Evolutionary conservation across 2,329 filamentous ascomycete species (phyloP), one percentile per base, ranked within the genome.

Genomic region (Metarhizium album): DNA sequence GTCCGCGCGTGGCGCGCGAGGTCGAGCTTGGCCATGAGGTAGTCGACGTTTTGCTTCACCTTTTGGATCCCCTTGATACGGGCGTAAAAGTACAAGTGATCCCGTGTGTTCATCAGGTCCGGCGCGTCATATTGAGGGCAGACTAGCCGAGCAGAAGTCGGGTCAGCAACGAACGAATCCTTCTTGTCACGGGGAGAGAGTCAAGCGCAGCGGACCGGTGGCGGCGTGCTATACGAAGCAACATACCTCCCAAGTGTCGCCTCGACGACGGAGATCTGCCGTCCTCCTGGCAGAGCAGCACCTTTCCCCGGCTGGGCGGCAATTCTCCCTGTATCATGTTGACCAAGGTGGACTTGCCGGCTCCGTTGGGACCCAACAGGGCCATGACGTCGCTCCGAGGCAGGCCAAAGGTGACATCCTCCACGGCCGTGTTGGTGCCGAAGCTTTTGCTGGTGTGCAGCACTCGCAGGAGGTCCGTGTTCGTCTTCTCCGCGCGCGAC

Each of bases 281-380:
- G 56, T 83, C 75, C 60, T 91, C 85, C 31, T 93, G 84, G 31
- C 86, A 75, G 2, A 94, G 80, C 46, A 89, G 82, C 24, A 87
- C 85, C n/a, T 76, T 74, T 50, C 79, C 77, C 27, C 67, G 66
- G 33, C 77, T 79, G 0, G 88, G 86, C 40, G 80, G 77, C 24
- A 90, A 75, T 60, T 94, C 88, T 16, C 87, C 87, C 56, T 88
- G 80, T 58, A 95, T 87, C 47, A 94, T 71, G 7, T 82, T 86
- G 59, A 94, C 91, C 1, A 85, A 90, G 0, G 87, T 93, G 0
- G 83, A 87, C 61, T 95, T 95, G 48, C 89, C 89, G 1, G 89
- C 89, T 13, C 88, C 88, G 61, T 94, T 94, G 5, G 88, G 87
- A 0, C 89, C 89, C 2, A 95, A 75, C 0, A 95, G 74, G 0